Base-by-base conservation (phyloP, 768 basidiomycete species). In the Tulasnella sp. region DNA sequence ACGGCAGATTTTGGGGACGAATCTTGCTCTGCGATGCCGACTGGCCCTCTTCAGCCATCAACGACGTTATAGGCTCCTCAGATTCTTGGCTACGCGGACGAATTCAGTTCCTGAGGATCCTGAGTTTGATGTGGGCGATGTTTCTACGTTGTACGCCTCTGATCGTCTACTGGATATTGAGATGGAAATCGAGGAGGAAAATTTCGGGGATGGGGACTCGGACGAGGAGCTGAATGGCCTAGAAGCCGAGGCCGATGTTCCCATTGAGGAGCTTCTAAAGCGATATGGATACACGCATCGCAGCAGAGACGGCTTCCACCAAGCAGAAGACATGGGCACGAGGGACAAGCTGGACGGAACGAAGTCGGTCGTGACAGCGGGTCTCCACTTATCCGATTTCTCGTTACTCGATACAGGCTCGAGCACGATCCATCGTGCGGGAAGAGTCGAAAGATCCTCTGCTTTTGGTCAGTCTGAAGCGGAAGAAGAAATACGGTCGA, bases 181-280 rank as follows among this genome's bases (percentile, higher is more conserved):
- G 73, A 77, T 78, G 77, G 75, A 76, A n/a, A 73, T 62, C 36
- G 78, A 77, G 14, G 75, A 74, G 39, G 35, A 59, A 16, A 59
- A 59, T 59, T 17, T 59, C 22, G 42, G 41, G 12, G 75, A 69
- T 12, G 74, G 76, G 12, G 72, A 76, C 16, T 76, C 78, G 65
- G 77, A 77, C 47, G 73, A 63, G 32, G 78, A 79, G 42, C 26
- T 82, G 75, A 79, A 78, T 22, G 82, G 80, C 0, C 75, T 83
- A 5, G 73, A 79, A 37, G 78, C 78, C 7, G 82, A 83, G 74
- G 81, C 81, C 1, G 80, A 82, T 69, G 67, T 83, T 36, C 81
- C 82, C 1, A 80, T 82, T 59, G 82, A 82, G 64, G 81, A 81
- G 74, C 74, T 83, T 5, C 72, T 82, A 39, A 75, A 76, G 40